Evolutionary conservation across 163 green algal species (phyloP).

Genomic region (Coccomyxa subellipsoidea): DNA sequence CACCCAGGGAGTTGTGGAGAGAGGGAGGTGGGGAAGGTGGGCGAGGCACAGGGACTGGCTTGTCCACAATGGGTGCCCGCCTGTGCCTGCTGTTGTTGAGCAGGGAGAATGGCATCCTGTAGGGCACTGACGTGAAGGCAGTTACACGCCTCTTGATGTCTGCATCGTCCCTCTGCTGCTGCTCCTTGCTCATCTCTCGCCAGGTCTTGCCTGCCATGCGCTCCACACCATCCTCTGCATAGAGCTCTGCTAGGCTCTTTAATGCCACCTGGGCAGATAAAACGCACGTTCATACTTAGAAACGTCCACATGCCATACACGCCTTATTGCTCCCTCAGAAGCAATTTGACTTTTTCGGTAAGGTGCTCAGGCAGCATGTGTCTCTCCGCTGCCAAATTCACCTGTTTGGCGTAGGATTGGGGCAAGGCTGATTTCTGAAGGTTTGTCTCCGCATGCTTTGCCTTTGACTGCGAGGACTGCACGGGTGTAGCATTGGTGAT

Average conservation of each 20-base stretch:
- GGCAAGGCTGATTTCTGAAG: not conserved
- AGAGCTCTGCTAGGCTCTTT: not conserved
- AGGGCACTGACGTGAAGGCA: not conserved
- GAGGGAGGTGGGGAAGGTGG: not conserved
- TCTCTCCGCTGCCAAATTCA: not conserved
- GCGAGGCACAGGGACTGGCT: not conserved
- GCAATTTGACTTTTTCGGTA: not conserved
- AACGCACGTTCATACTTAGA: not conserved
- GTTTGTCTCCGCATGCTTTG: not conserved
- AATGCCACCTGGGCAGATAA: not conserved
- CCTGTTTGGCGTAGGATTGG: not conserved
- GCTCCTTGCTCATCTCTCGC: not conserved
- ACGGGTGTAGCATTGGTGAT: not conserved
- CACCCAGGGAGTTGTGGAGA: not conserved
- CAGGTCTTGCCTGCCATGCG: not conserved
- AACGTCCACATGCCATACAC: not conserved
- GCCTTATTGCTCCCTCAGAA: not conserved
- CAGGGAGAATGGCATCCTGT: not conserved
- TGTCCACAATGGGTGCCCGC: not conserved
- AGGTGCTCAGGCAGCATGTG: not conserved
- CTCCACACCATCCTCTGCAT: conserved; percentile 2
- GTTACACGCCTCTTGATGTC: not conserved
- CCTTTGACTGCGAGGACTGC: not conserved
- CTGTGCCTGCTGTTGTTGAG: not conserved
- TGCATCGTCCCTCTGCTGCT: not conserved